These are phyloP conservation scores for Ceratocystiopsis brevicomis DNA, from an alignment of 2,329 filamentous ascomycete genomes.

Conservation along the genomic window DNA sequence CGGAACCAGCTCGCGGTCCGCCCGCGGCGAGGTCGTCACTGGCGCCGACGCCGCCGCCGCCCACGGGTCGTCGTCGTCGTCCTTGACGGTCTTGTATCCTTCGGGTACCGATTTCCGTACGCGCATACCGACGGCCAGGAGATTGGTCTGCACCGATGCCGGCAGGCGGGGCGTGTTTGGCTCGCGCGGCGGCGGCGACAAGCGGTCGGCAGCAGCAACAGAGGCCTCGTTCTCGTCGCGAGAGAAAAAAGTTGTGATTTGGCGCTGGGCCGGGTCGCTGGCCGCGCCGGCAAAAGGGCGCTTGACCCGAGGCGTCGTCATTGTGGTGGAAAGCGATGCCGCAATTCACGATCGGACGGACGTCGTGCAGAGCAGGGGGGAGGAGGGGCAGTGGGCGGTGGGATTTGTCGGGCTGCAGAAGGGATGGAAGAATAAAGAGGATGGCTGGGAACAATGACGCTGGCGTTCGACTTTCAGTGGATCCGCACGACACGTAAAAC, in stretches of 20 bases:
- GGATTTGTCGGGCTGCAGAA: no score
- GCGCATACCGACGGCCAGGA: constrained; percentile 88
- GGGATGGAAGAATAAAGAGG: no score
- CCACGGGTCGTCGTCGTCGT: constrained; percentile 14
- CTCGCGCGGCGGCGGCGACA: neutral
- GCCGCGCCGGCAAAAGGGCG: constrained; percentile 41
- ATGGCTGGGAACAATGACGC: no score
- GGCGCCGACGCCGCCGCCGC: constrained; percentile 4
- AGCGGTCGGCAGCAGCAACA: constrained; percentile 7
- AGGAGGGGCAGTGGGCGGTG: no score
- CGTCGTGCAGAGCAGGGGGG: no score
- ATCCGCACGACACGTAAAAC: no score
- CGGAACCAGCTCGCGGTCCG: constrained; percentile 46
- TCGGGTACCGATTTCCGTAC: constrained; percentile 84
- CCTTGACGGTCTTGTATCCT: constrained; percentile 69
- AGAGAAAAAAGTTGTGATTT: constrained; percentile 46
- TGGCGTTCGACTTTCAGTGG: no score
- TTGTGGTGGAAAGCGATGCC: neutral
- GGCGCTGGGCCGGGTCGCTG: constrained; percentile 37
- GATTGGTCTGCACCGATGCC: constrained; percentile 51
- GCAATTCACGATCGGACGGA: no score
- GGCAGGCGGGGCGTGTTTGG: constrained; percentile 33
- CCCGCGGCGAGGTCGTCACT: constrained; percentile 6
- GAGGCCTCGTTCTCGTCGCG: constrained; percentile 7
- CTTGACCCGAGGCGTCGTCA: constrained; percentile 33